Conservation (phyloP, 495 filamentous ascomycete genomes). For the Tuber melanosporum region DNA sequence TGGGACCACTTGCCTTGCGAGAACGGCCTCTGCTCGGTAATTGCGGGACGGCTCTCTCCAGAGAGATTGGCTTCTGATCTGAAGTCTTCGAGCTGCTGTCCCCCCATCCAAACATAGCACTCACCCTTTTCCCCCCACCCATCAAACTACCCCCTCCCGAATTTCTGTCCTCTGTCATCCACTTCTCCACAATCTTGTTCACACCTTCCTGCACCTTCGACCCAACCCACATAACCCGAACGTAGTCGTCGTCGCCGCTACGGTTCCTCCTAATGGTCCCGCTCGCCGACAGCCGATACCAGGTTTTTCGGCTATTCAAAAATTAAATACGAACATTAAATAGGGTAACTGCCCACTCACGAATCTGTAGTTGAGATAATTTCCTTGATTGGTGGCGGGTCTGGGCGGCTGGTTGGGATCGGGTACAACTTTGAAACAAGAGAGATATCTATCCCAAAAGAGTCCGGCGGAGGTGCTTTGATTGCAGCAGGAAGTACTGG, state of each 20-base stretch:
- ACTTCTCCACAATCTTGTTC: constrained; percentile 52
- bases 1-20: constrained; percentile 6
- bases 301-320: constrained; percentile 49
- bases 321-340: constrained; percentile 16
- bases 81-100: constrained; percentile 22
- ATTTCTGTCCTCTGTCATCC: constrained; percentile 55
- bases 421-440: constrained; percentile 48
- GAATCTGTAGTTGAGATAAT: constrained; percentile 48
- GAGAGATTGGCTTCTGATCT: constrained; percentile 16
- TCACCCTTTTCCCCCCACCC: constrained; percentile 28
- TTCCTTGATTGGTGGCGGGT: constrained; percentile 33
- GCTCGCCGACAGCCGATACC: constrained; percentile 57
- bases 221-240: constrained; percentile 51
- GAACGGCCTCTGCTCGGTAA: neutral
- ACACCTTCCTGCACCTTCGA: constrained; percentile 51
- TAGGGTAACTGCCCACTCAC: constrained; percentile 22
- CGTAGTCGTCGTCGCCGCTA: constrained; percentile 53
- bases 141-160: constrained; percentile 28
- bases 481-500: constrained; percentile 37
- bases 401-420: constrained; percentile 23
- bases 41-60: neutral
- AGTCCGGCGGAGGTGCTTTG: constrained; percentile 19
- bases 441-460: constrained; percentile 44
- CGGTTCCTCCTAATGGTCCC: constrained; percentile 54
- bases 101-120: constrained; percentile 42